Conservation (phyloP, 345 rosid species). For the Geranium brycei region DNA sequence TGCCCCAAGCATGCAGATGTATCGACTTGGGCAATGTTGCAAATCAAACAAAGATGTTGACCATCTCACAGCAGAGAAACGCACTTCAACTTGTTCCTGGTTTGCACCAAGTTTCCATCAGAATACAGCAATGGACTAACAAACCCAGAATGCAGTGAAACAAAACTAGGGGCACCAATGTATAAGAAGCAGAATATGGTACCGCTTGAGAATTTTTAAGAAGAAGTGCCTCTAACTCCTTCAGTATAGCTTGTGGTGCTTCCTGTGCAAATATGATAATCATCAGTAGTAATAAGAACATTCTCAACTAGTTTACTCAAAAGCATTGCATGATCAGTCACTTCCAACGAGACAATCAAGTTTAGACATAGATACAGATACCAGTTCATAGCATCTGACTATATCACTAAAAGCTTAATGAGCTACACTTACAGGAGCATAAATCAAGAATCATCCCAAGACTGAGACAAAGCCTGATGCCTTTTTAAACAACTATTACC, state of each 20-base stretch:
- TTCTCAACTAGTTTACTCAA: neutral
- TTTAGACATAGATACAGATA: neutral
- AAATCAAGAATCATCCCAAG: neutral
- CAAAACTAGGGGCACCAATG: neutral
- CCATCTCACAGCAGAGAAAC: conserved; percentile 91
- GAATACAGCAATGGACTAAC: neutral
- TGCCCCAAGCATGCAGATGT: conserved; percentile 78
- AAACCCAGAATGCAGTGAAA: neutral
- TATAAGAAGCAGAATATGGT: conserved; percentile 7
- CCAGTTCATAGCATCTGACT: neutral
- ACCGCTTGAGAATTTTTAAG: conserved; percentile 66
- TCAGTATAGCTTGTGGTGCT: conserved; percentile 46
- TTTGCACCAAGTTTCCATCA: neutral
- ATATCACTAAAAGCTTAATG: neutral
- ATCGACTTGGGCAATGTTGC: conserved; percentile 88
- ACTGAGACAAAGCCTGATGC: no score
- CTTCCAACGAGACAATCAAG: neutral
- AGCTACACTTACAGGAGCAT: neutral
- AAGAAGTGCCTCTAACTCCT: conserved; percentile 63
- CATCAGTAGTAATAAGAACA: neutral
- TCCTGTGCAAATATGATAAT: conserved; percentile 30
- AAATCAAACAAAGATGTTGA: conserved; percentile 64
- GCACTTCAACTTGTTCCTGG: conserved; percentile 89
- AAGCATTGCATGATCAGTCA: neutral
- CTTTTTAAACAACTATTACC: no score